Evolutionary conservation across 176 grass and related monocot genomes (phyloP).

Genomic region (Paspalum notatum): DNA sequence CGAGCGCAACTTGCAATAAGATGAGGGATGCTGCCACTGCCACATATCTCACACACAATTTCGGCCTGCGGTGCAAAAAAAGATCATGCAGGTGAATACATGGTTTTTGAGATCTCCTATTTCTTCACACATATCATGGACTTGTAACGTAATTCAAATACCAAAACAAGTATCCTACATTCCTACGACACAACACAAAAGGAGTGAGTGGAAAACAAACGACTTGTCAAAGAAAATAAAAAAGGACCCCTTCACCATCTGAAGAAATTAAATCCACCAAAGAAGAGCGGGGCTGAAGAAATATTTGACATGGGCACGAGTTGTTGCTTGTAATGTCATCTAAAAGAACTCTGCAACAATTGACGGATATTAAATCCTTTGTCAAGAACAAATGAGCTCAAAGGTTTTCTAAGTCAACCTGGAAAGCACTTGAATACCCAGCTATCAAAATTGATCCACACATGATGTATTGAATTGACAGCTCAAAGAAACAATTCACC

Average conservation of each 20-base stretch:
- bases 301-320: slow-evolving; percentile 11
- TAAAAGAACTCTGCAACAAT: not conserved
- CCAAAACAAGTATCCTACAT: not conserved
- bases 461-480: too few species aligned
- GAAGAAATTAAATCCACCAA: not conserved
- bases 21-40: slow-evolving; percentile 22
- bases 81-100: not conserved
- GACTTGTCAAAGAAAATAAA: not conserved
- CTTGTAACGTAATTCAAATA: not conserved
- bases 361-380: not conserved
- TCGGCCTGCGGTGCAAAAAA: slow-evolving; percentile 9
- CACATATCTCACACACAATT: slow-evolving; percentile 40
- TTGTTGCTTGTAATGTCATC: not conserved
- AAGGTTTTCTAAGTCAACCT: not conserved
- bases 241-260: not conserved
- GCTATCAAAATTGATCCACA: not conserved
- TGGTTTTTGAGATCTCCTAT: not conserved
- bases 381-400: not conserved
- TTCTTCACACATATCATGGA: not conserved
- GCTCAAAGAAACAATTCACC: not conserved
- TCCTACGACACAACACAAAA: not conserved
- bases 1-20: slow-evolving; percentile 22
- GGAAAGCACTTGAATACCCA: not conserved
- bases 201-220: not conserved
- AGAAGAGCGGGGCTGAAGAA: not conserved